Percentiles rank a stretch among this genome's conserved stretches.
Evolutionary conservation across 495 filamentous ascomycete species (phyloP).

Genomic region (Sordaria brevicollis): DNA sequence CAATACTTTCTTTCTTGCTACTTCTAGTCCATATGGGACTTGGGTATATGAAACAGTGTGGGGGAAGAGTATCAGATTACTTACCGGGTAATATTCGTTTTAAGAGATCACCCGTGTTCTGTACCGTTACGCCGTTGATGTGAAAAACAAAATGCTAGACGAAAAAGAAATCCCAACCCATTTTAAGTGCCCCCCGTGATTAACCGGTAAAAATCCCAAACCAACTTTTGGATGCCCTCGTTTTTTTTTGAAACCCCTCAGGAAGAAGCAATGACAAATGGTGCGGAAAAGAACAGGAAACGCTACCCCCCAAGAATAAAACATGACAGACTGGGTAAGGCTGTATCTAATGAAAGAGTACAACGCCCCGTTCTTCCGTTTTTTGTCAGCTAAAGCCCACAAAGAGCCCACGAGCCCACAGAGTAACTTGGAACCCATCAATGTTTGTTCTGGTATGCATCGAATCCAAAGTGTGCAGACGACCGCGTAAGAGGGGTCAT

Average conservation of each 20-base stretch:
- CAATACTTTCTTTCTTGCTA: neutral
- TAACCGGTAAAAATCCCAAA: neutral
- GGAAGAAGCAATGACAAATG: neutral
- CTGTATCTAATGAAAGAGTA: too few species aligned
- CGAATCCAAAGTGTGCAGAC: neutral
- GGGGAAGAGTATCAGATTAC: neutral
- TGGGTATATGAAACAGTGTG: neutral
- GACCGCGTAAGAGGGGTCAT: conserved; percentile 4
- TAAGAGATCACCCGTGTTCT: neutral
- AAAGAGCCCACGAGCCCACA: conserved; percentile 38
- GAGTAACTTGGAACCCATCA: conserved; percentile 20
- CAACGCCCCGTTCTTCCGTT: neutral
- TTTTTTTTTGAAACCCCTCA: neutral
- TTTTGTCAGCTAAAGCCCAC: conserved; percentile 19
- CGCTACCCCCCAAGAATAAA: neutral
- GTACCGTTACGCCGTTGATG: neutral
- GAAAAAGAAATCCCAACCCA: neutral
- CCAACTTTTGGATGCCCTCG: neutral
- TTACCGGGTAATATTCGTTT: neutral
- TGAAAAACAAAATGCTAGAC: neutral
- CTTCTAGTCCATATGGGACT: neutral
- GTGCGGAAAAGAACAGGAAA: neutral
- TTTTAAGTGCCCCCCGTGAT: neutral
- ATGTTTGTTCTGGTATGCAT: neutral
- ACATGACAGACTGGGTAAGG: neutral